phyloP scores from a whole-genome alignment of 2,329 filamentous ascomycete genomes.

The Tolypocladium ovalisporum region DNA sequence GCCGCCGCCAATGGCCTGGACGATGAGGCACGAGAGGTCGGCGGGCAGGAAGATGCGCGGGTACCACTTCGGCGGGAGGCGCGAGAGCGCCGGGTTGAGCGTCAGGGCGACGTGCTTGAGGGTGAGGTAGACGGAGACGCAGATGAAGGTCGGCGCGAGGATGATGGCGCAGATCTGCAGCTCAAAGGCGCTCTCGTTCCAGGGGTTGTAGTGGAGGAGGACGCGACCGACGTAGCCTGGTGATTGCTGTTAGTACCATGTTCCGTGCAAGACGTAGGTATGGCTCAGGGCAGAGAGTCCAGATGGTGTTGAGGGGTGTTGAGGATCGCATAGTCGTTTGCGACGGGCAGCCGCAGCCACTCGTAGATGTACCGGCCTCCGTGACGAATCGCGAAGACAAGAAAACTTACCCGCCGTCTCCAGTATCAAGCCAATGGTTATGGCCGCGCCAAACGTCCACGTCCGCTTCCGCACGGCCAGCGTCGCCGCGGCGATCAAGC shows the following conservation, averaged over 20 bases:
- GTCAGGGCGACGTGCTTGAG: constrained; percentile 46
- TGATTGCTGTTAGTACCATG: neutral
- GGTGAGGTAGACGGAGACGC: constrained; percentile 52
- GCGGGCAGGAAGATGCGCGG: constrained; percentile 48
- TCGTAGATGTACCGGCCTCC: neutral
- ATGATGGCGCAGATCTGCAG: constrained; percentile 50
- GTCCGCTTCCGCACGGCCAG: constrained; percentile 39
- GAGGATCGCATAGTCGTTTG: neutral
- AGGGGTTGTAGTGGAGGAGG: constrained; percentile 41
- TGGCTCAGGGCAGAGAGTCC: neutral
- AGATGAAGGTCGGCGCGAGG: constrained; percentile 48
- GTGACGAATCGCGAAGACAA: neutral
- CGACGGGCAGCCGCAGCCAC: neutral
- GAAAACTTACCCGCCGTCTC: constrained; percentile 35
- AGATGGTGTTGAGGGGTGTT: neutral
- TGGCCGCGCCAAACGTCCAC: constrained; percentile 41
- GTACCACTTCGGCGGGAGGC: constrained; percentile 38
- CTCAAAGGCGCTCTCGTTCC: constrained; percentile 41
- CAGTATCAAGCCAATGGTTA: constrained; percentile 37
- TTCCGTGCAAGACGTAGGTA: neutral
- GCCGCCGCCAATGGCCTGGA: constrained; percentile 47
- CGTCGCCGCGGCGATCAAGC: constrained; percentile 27
- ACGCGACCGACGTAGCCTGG: constrained; percentile 43
- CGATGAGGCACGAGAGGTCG: constrained; percentile 45
- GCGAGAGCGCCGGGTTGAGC: constrained; percentile 37